Evolutionary conservation across 2,329 filamentous ascomycete genomes (phyloP).

Genomic region (Graphium sp.): DNA sequence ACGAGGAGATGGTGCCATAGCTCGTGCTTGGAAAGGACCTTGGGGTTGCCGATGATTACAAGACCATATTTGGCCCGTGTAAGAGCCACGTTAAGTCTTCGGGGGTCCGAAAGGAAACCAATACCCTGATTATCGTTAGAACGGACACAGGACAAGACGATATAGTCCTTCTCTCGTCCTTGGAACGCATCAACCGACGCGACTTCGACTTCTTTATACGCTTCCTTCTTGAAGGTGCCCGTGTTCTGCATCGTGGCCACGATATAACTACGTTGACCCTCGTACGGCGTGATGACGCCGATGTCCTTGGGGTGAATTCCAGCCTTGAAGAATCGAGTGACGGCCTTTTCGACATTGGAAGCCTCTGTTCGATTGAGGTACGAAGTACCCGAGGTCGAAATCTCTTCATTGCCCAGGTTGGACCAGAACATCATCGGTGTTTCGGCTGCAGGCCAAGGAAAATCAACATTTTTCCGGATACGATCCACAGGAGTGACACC

Average conservation of each 20-base stretch:
- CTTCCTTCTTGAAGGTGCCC: constrained; percentile 94
- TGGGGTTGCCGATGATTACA: constrained; percentile 93
- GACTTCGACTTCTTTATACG: constrained; percentile 97
- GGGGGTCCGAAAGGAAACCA: constrained; percentile 93
- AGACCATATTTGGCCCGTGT: constrained; percentile 94
- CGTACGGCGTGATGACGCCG: constrained; percentile 96
- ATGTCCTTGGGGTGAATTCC: constrained; percentile 89
- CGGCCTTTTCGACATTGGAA: constrained; percentile 94
- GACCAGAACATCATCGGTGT: constrained; percentile 99
- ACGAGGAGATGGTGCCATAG: constrained; percentile 90
- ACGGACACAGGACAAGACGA: constrained; percentile 91
- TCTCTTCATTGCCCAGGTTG: constrained; percentile 93
- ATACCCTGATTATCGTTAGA: constrained; percentile 99
- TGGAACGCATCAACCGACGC: constrained; percentile 98
- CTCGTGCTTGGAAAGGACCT: constrained; percentile 93
- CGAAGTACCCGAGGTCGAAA: constrained; percentile 91
- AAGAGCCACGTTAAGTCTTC: constrained; percentile 90
- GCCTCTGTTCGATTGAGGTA: constrained; percentile 97
- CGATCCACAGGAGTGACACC: constrained; percentile 83
- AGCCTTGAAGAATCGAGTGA: constrained; percentile 96
- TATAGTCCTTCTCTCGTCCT: constrained; percentile 97
- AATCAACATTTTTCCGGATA: constrained; percentile 84
- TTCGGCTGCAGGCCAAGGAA: constrained; percentile 89
- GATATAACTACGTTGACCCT: constrained; percentile 94
- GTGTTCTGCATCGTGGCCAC: constrained; percentile 99